These are phyloP conservation scores for Malus sylvestris DNA, from an alignment of 306 rosid genomes.

Conservation along the genomic window DNA sequence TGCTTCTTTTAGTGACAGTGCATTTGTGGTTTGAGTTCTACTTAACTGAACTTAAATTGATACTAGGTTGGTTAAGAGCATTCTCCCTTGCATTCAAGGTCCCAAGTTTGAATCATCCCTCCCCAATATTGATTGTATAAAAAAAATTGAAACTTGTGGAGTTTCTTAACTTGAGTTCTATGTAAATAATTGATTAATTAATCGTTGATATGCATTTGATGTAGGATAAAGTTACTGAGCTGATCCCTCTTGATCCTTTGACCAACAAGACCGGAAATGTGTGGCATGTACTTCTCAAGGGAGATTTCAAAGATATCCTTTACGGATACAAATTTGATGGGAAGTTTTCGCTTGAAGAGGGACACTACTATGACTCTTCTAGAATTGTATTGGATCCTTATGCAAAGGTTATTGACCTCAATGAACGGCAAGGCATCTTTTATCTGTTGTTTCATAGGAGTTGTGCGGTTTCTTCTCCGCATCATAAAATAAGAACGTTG, in stretches of 20 bases:
- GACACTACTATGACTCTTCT: constrained; percentile 60
- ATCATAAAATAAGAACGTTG: not conserved
- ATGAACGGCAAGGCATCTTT: not conserved
- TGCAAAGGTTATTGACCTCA: constrained; percentile 60
- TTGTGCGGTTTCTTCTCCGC: not conserved
- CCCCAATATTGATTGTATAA: too few species aligned
- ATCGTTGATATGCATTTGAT: constrained; percentile 9
- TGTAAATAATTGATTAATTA: not conserved
- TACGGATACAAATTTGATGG: constrained; percentile 85
- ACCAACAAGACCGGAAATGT: constrained; percentile 72
- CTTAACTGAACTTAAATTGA: not conserved
- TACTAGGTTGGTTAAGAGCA: too few species aligned
- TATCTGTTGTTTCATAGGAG: not conserved
- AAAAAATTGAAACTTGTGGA: not conserved
- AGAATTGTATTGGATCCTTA: constrained; percentile 76
- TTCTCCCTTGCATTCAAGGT: too few species aligned
- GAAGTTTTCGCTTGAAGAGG: constrained; percentile 55
- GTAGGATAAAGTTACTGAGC: constrained; percentile 73
- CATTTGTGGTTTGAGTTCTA: not conserved
- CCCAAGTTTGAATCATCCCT: too few species aligned
- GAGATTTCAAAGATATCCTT: constrained; percentile 69
- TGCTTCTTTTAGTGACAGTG: not conserved
- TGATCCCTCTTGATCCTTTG: constrained; percentile 56
- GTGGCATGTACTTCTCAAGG: constrained; percentile 83
- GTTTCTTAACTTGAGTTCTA: too few species aligned